Conservation (phyloP, 2,329 filamentous ascomycete species). For the Sphaerulina musiva region DNA sequence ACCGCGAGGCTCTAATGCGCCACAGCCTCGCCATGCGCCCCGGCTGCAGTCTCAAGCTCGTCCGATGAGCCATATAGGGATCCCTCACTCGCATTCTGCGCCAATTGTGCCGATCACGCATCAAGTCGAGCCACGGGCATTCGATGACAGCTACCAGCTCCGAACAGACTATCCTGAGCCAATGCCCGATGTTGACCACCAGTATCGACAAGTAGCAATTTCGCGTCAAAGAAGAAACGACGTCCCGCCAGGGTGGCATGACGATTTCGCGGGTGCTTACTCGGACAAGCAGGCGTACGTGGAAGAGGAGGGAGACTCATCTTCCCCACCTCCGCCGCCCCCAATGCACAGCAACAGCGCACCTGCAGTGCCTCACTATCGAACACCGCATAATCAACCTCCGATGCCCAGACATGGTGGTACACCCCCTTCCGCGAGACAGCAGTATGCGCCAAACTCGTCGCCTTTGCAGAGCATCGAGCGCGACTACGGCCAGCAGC, state of each 20-base stretch:
- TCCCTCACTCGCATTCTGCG: conserved; percentile 43
- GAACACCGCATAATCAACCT: conserved; percentile 16
- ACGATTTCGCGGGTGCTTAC: conserved; percentile 25
- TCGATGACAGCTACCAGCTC: conserved; percentile 28
- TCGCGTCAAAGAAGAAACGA: conserved; percentile 24
- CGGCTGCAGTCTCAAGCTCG: conserved; percentile 21
- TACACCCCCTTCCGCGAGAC: conserved; percentile 22
- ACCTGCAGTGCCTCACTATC: conserved; percentile 27
- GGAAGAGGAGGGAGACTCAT: conserved; percentile 20
- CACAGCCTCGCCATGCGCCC: conserved; percentile 17
- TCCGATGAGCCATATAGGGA: conserved; percentile 23
- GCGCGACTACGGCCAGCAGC: conserved; percentile 24
- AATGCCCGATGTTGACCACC: conserved; percentile 32
- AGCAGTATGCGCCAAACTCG: conserved; percentile 25
- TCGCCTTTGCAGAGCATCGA: conserved; percentile 31
- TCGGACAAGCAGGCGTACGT: conserved; percentile 19
- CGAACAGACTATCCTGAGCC: conserved; percentile 30
- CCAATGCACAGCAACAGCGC: conserved; percentile 35
- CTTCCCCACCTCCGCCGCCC: conserved; percentile 32
- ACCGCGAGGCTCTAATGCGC: conserved; percentile 29
- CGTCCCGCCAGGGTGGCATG: conserved; percentile 27
- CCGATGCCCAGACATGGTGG: conserved; percentile 19
- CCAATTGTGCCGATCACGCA: conserved; percentile 49
- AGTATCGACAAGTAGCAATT: conserved; percentile 24
- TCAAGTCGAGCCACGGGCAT: conserved; percentile 39